Percentiles rank a stretch among this genome's conserved stretches.
Conservation (phyloP, 2,329 filamentous ascomycete genomes). For the Colletotrichum limetticola region DNA sequence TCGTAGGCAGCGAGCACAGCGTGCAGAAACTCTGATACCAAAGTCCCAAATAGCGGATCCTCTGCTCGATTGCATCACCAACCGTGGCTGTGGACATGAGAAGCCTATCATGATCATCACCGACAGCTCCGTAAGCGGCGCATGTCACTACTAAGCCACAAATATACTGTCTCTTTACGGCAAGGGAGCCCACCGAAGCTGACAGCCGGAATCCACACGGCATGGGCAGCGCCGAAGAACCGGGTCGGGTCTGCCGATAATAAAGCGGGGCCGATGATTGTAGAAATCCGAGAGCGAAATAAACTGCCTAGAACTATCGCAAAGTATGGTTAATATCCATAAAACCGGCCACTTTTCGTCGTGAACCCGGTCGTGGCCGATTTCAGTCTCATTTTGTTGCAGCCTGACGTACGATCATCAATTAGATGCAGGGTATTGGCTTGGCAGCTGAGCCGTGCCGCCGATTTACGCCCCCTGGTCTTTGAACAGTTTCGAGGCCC, state of each 20-base stretch:
- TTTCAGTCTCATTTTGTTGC: not conserved
- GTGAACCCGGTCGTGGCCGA: not conserved
- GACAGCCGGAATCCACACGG: not conserved
- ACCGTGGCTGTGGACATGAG: not conserved
- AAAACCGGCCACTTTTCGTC: not conserved
- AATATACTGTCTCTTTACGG: not conserved
- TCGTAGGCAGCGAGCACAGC: not conserved
- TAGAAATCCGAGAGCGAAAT: not conserved
- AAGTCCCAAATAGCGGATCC: not conserved
- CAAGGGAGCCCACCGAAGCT: not conserved
- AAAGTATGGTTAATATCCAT: not conserved
- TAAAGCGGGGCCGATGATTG: not conserved
- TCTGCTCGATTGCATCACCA: not conserved
- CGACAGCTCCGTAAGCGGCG: not conserved
- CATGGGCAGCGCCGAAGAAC: not conserved
- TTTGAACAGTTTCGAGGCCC: not conserved
- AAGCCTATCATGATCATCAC: not conserved
- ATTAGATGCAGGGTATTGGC: constrained; percentile 18
- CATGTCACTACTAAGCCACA: not conserved
- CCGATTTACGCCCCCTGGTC: not conserved
- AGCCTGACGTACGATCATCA: not conserved
- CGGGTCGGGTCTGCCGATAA: not conserved
- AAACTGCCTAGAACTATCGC: not conserved
- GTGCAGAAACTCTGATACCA: not conserved
- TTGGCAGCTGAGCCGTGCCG: constrained; percentile 20